phyloP scores from a whole-genome alignment of 2,329 filamentous ascomycete genomes.

The Sphaerulina populicola region DNA sequence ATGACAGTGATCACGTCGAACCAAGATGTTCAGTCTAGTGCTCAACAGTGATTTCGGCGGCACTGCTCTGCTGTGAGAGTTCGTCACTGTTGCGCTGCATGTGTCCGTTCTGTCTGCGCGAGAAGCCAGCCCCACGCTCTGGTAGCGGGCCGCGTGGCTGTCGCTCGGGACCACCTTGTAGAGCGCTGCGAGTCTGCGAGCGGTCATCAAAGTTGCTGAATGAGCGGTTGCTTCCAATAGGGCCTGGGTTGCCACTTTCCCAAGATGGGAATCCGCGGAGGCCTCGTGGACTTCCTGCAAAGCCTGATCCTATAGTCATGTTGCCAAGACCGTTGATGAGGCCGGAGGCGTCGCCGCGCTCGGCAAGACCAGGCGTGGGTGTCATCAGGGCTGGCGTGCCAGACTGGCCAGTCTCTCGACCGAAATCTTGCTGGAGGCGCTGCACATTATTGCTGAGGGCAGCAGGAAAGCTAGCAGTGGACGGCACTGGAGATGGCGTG shows the following conservation, averaged over 20 bases:
- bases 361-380: slow-evolving; percentile 39
- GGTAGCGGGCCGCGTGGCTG: slow-evolving; percentile 55
- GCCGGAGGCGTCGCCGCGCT: slow-evolving; percentile 33
- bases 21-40: slow-evolving; percentile 33
- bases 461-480: slow-evolving; percentile 77
- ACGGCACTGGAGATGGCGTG: slow-evolving; percentile 84
- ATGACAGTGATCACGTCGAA: slow-evolving; percentile 5
- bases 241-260: slow-evolving; percentile 50
- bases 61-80: slow-evolving; percentile 49
- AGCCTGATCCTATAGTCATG: slow-evolving; percentile 49
- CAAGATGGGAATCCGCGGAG: slow-evolving; percentile 54
- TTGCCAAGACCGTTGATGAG: slow-evolving; percentile 56
- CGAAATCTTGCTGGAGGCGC: slow-evolving; percentile 51
- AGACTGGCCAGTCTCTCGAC: slow-evolving; percentile 49
- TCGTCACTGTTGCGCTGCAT: slow-evolving; percentile 56
- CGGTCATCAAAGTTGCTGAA: slow-evolving; percentile 54
- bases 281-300: slow-evolving; percentile 49
- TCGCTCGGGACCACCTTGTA: slow-evolving; percentile 45
- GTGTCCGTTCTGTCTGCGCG: slow-evolving; percentile 53
- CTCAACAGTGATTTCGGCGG: slow-evolving; percentile 57
- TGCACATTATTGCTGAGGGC: slow-evolving; percentile 56
- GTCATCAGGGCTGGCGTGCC: slow-evolving; percentile 58
- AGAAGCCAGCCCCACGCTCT: slow-evolving; percentile 52
- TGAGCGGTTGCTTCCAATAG: slow-evolving; percentile 57
- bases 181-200: slow-evolving; percentile 41